phyloP scores from a whole-genome alignment of 208 protist species.

The Strigomonas galati region DNA sequence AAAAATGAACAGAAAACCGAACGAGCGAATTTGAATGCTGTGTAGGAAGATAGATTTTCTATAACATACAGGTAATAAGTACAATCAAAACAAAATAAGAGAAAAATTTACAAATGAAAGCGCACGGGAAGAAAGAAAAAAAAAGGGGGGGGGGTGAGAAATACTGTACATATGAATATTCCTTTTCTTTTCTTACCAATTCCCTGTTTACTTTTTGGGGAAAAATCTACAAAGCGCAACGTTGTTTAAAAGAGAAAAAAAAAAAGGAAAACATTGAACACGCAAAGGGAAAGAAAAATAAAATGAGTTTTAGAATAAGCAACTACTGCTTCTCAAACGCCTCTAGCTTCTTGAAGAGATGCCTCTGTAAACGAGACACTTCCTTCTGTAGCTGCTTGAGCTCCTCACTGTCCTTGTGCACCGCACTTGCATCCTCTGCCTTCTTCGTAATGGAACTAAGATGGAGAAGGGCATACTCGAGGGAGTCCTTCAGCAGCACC shows the following conservation, averaged over 20 bases:
- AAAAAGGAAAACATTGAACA: slow-evolving; percentile 8
- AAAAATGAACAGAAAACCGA: background rate
- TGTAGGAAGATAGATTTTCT: too few relatives aligned
- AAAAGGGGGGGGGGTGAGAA: slow-evolving; percentile 10
- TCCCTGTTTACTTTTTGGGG: too few relatives aligned
- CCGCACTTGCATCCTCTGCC: slow-evolving; percentile 12
- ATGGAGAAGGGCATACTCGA: slow-evolving; percentile 52
- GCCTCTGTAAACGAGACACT: slow-evolving; percentile 40
- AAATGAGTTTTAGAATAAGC: too few relatives aligned
- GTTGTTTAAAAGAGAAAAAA: too few relatives aligned
- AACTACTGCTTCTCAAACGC: background rate
- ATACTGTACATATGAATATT: slow-evolving; percentile 4
- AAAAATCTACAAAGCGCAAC: background rate
- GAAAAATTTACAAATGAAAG: slow-evolving; percentile 1
- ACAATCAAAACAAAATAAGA: slow-evolving; percentile 20
- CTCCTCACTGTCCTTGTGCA: slow-evolving; percentile 18
- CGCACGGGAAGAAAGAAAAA: slow-evolving; percentile 18
- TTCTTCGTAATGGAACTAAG: slow-evolving; percentile 49
- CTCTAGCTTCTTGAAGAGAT: slow-evolving; percentile 34
- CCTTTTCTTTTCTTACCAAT: background rate
- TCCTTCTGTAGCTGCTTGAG: slow-evolving; percentile 33
- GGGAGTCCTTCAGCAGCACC: slow-evolving; percentile 25
- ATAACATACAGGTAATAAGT: background rate
- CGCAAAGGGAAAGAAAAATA: too few relatives aligned
- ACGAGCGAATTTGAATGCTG: background rate